Evolutionary conservation across 1,139 yeast species (phyloP).

Genomic region (Saccharomyces pastorianus): DNA sequence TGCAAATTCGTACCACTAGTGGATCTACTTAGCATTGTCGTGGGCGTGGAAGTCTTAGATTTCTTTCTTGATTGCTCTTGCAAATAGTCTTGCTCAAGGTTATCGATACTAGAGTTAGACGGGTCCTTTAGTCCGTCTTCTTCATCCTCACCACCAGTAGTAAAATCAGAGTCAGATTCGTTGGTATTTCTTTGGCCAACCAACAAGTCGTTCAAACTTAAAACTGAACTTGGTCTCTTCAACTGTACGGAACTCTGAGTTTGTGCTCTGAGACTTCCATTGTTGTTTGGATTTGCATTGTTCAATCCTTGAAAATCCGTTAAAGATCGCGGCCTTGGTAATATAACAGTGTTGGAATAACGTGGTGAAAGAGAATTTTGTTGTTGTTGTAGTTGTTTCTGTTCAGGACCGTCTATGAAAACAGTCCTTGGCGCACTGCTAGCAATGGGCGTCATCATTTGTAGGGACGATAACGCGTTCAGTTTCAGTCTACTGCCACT

Average conservation of each 20-base stretch:
- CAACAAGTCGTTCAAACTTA: slow-evolving; percentile 20
- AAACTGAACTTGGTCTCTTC: slow-evolving; percentile 24
- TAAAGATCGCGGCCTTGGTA: slow-evolving; percentile 24
- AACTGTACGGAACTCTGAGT: slow-evolving; percentile 6
- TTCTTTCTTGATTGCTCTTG: slow-evolving; percentile 18
- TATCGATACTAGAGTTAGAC: slow-evolving; percentile 6
- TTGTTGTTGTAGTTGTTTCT: slow-evolving; percentile 1
- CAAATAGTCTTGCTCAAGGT: slow-evolving; percentile 9
- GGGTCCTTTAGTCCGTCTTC: slow-evolving; percentile 11
- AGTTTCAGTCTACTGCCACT: slow-evolving; percentile 18
- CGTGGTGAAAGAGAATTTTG: slow-evolving; percentile 3
- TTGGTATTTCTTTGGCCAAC: slow-evolving; percentile 31
- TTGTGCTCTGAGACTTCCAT: slow-evolving; percentile 1
- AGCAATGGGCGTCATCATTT: slow-evolving; percentile 34
- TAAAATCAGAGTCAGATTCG: slow-evolving; percentile 31
- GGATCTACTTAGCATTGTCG: slow-evolving; percentile 18
- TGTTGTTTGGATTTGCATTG: slow-evolving; percentile 2
- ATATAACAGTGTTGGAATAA: slow-evolving; percentile 3
- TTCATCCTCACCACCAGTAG: slow-evolving; percentile 14
- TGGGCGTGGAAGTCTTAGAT: slow-evolving; percentile 23
- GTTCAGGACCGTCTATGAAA: slow-evolving; percentile 1
- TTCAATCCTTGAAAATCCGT: slow-evolving; percentile 15
- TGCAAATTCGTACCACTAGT: slow-evolving; percentile 12
- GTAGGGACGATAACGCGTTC: slow-evolving; percentile 33
- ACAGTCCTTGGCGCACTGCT: slow-evolving; percentile 2